Percentiles rank a stretch among this genome's conserved stretches.
phyloP scores from a whole-genome alignment of 2,329 filamentous ascomycete genomes.

The Fonsecaea multimorphosa region DNA sequence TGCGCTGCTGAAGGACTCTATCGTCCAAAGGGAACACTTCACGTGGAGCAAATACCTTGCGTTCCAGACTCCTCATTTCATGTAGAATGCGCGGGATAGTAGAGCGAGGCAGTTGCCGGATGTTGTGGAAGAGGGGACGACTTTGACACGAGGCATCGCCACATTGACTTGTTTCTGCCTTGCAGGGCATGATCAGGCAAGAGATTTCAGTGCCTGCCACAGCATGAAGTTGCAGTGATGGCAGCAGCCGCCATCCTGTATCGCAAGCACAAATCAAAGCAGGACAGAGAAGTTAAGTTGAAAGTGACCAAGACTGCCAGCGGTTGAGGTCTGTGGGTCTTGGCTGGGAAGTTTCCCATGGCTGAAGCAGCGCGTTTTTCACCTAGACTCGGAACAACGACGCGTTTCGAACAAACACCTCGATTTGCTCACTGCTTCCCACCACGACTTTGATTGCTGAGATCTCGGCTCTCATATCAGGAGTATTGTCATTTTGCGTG shows the following conservation, averaged over 20 bases:
- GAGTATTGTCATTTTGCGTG: background rate
- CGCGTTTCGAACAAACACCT: background rate
- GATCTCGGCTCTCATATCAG: background rate
- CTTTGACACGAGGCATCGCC: background rate
- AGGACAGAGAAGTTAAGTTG: background rate
- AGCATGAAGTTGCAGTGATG: background rate
- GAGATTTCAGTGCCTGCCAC: background rate
- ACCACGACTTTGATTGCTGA: background rate
- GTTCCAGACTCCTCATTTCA: constrained; percentile 45
- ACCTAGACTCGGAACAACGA: too few species aligned
- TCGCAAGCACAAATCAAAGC: background rate
- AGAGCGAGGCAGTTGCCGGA: constrained; percentile 25
- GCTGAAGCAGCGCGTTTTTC: background rate
- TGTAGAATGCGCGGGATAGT: constrained; percentile 27
- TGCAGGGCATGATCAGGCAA: background rate
- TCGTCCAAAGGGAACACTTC: constrained; percentile 58
- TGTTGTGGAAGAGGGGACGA: constrained; percentile 12
- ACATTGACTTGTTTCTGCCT: background rate
- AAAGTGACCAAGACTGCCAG: background rate
- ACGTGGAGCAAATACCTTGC: constrained; percentile 58
- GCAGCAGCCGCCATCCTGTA: background rate
- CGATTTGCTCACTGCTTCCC: background rate
- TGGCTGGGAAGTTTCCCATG: background rate
- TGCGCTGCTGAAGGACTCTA: constrained; percentile 34
- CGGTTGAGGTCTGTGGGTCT: background rate